Evolutionary conservation across 2,329 filamentous ascomycete species (phyloP).

Genomic region (Aureobasidium sp.): DNA sequence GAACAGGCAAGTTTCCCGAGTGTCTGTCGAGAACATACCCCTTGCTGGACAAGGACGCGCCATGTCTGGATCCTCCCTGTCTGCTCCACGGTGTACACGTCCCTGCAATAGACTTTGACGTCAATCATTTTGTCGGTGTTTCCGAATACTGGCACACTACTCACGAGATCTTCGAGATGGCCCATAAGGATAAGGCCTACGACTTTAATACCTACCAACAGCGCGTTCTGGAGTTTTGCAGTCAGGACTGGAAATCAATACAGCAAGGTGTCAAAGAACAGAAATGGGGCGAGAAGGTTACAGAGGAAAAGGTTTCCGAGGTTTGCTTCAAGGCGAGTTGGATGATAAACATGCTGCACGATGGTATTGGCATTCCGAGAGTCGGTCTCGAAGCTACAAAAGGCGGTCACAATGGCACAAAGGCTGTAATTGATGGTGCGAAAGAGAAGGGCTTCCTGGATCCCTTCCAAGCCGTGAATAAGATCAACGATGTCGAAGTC

Average conservation of each 20-base stretch:
- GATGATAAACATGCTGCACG: constrained; percentile 93
- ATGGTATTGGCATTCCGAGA: constrained; percentile 88
- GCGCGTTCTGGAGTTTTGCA: constrained; percentile 78
- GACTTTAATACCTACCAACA: constrained; percentile 86
- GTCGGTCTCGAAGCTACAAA: constrained; percentile 60
- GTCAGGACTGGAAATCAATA: constrained; percentile 73
- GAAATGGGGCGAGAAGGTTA: constrained; percentile 69
- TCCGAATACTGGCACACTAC: constrained; percentile 99
- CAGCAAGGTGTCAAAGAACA: constrained; percentile 56
- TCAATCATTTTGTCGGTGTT: constrained; percentile 96
- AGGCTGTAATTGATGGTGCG: constrained; percentile 59
- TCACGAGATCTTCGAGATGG: constrained; percentile 80
- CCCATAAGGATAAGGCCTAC: constrained; percentile 71
- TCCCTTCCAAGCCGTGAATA: constrained; percentile 87
- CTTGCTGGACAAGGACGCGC: constrained; percentile 79
- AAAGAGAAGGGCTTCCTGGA: constrained; percentile 72
- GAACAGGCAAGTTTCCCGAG: constrained; percentile 80
- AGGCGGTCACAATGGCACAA: constrained; percentile 60
- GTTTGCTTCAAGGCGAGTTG: constrained; percentile 98
- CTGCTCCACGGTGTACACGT: constrained; percentile 86
- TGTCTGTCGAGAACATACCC: constrained; percentile 79
- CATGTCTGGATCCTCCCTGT: constrained; percentile 77
- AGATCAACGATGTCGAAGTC: constrained; percentile 84
- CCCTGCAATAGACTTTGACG: constrained; percentile 90
- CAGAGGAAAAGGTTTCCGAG: constrained; percentile 67